These are phyloP conservation scores for Alloascoidea hylecoeti DNA, from an alignment of 805 yeast genomes.

Conservation along the genomic window DNA sequence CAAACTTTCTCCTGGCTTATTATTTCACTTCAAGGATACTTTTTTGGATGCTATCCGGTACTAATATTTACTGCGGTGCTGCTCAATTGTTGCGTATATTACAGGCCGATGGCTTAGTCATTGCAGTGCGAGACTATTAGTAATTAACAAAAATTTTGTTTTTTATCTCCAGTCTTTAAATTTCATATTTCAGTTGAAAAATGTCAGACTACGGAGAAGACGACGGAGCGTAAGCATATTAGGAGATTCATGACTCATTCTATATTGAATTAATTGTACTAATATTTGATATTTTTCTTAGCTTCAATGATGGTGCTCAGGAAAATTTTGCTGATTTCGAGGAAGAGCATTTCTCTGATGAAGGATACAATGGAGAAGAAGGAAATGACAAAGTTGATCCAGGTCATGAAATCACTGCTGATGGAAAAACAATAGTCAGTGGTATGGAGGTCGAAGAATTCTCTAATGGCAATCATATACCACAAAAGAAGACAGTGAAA, in stretches of 20 bases:
- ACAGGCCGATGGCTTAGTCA: no score
- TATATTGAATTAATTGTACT: no score
- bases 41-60: no score
- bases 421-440: slow-evolving; percentile 59
- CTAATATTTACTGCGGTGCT: no score
- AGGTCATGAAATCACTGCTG: slow-evolving; percentile 33
- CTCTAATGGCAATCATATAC: slow-evolving; percentile 14
- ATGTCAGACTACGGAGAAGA: slow-evolving; percentile 25
- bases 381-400: slow-evolving; percentile 20
- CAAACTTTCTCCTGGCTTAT: no score
- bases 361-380: slow-evolving; percentile 25
- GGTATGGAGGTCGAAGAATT: slow-evolving; percentile 35
- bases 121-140: no score
- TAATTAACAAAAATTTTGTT: slow-evolving; percentile 20
- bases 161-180: background rate
- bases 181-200: background rate
- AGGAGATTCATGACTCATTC: background rate
- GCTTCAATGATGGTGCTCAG: slow-evolving; percentile 48
- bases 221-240: slow-evolving; percentile 21
- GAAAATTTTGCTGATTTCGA: slow-evolving; percentile 73
- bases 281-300: slow-evolving; percentile 8
- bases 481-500: slow-evolving; percentile 47
- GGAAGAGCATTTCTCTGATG: slow-evolving; percentile 72
- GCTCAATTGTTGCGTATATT: no score
- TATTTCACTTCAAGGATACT: no score